phyloP scores from a whole-genome alignment of 345 rosid species.

The Hevea brasiliensis region DNA sequence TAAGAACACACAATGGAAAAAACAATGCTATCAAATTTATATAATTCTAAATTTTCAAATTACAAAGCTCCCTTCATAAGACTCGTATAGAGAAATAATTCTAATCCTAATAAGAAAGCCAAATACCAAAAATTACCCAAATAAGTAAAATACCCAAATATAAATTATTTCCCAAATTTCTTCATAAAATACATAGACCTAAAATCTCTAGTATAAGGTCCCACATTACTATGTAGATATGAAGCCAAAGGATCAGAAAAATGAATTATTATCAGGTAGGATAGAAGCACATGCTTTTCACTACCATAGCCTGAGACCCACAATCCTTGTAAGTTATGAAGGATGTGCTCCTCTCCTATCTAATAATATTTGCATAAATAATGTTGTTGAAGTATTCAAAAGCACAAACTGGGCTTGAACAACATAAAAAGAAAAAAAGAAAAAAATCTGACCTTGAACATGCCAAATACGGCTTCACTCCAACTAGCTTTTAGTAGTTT shows the following conservation, averaged over 20 bases:
- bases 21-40: not conserved
- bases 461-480: slow-evolving; percentile 96
- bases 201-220: too few relatives aligned
- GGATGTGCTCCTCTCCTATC: not conserved
- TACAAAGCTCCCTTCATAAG: too few relatives aligned
- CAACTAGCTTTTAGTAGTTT: slow-evolving; percentile 77
- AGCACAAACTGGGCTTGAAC: not conserved
- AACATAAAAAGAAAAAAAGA: not conserved
- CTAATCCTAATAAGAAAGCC: too few relatives aligned
- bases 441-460: slow-evolving; percentile 68
- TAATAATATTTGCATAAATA: not conserved
- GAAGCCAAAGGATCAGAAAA: too few relatives aligned
- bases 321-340: not conserved
- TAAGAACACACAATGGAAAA: not conserved
- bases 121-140: too few relatives aligned
- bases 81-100: too few relatives aligned
- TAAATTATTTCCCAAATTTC: too few relatives aligned
- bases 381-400: not conserved
- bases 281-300: not conserved
- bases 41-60: too few relatives aligned
- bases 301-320: not conserved
- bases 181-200: too few relatives aligned
- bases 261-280: not conserved
- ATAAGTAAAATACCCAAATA: too few relatives aligned
- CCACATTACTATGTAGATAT: too few relatives aligned